A percentile compares a stretch with the other conserved stretches of the same genome.
These are phyloP conservation scores for Kodamaea derodonti DNA, from an alignment of 1,139 yeast species.

Conservation along the genomic window DNA sequence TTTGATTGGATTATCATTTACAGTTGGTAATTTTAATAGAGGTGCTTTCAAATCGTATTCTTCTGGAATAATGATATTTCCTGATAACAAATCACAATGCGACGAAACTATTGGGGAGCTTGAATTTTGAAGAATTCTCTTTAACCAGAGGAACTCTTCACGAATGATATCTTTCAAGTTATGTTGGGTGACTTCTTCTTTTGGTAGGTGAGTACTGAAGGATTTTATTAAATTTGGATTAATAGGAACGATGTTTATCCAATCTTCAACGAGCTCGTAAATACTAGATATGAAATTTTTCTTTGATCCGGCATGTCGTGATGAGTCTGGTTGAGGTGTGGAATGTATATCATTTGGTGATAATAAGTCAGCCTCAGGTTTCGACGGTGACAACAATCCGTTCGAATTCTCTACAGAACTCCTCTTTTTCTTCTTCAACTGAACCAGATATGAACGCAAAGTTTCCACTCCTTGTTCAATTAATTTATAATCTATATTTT, in stretches of 20 bases:
- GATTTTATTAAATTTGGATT: slow-evolving; percentile 39
- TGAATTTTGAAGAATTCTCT: slow-evolving; percentile 29
- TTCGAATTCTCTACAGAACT: background rate
- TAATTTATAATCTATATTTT: slow-evolving; percentile 36
- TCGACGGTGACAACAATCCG: background rate
- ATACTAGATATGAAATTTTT: slow-evolving; percentile 41
- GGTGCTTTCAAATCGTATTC: slow-evolving; percentile 17
- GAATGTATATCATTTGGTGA: background rate
- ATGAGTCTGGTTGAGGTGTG: slow-evolving; percentile 5
- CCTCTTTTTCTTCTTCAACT: slow-evolving; percentile 12
- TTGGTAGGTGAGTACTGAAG: slow-evolving; percentile 32
- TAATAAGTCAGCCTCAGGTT: background rate
- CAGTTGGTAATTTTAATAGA: slow-evolving; percentile 19
- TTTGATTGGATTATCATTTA: slow-evolving; percentile 45
- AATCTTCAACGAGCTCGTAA: slow-evolving; percentile 58
- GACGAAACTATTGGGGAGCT: slow-evolving; percentile 58
- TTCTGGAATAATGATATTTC: slow-evolving; percentile 64
- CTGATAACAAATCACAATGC: slow-evolving; percentile 71
- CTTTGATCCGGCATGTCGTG: no score
- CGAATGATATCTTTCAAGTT: slow-evolving; percentile 38
- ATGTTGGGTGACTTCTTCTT: slow-evolving; percentile 17
- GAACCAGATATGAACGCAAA: slow-evolving; percentile 32
- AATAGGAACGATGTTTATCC: slow-evolving; percentile 61
- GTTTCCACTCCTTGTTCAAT: slow-evolving; percentile 52
- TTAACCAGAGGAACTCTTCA: slow-evolving; percentile 56